A percentile compares a stretch with the other conserved stretches of the same genome.
These are phyloP conservation scores for Suhomyces kunorum DNA, from an alignment of 1,139 yeast genomes.

Conservation along the genomic window DNA sequence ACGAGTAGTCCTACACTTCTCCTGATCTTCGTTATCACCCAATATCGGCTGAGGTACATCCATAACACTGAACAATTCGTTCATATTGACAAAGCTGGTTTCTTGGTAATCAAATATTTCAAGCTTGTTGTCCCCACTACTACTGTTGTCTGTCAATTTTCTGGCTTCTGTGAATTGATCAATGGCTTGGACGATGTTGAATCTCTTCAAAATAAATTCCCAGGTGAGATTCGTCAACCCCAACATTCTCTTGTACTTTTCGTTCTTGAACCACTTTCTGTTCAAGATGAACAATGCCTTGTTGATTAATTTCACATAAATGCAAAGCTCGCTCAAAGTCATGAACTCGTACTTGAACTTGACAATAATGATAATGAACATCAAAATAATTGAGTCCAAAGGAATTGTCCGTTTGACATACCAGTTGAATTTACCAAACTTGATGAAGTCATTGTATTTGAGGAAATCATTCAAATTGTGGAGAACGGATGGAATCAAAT, in stretches of 20 bases:
- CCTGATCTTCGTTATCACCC: slow-evolving; percentile 9
- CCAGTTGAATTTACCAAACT: slow-evolving; percentile 58
- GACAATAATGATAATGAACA: slow-evolving; percentile 53
- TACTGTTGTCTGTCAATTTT: slow-evolving; percentile 13
- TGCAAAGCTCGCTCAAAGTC: slow-evolving; percentile 31
- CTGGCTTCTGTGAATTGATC: slow-evolving; percentile 30
- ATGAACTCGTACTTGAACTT: slow-evolving; percentile 51
- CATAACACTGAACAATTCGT: slow-evolving; percentile 45
- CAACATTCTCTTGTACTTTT: slow-evolving; percentile 49
- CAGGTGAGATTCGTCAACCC: slow-evolving; percentile 45
- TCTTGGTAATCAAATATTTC: slow-evolving; percentile 47
- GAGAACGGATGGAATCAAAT: slow-evolving; percentile 57
- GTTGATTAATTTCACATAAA: slow-evolving; percentile 43
- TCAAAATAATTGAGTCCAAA: slow-evolving; percentile 56
- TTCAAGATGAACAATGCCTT: slow-evolving; percentile 46
- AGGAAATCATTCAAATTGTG: slow-evolving; percentile 58
- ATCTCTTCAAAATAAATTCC: slow-evolving; percentile 45
- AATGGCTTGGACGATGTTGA: slow-evolving; percentile 34
- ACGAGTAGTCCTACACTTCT: not conserved
- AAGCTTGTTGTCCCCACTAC: slow-evolving; percentile 18
- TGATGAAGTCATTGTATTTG: slow-evolving; percentile 49
- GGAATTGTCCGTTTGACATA: slow-evolving; percentile 60
- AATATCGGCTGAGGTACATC: slow-evolving; percentile 45
- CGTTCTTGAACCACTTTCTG: slow-evolving; percentile 50
- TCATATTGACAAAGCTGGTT: slow-evolving; percentile 41